A percentile compares a stretch with the other conserved stretches of the same genome.
These are phyloP conservation scores for Beauveria brongniartii DNA, from an alignment of 2,329 filamentous ascomycete genomes.

Conservation along the genomic window DNA sequence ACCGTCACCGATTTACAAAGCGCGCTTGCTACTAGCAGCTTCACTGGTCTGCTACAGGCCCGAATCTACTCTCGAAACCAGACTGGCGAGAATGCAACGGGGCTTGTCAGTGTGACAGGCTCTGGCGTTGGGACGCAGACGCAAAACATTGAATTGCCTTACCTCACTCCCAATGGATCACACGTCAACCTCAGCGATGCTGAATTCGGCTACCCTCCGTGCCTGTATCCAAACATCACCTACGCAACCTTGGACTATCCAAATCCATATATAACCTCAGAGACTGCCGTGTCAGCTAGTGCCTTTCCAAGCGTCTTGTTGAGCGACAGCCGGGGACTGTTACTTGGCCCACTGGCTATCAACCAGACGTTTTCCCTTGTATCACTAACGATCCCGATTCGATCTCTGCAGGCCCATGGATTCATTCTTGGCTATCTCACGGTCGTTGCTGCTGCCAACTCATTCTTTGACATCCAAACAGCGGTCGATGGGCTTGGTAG, in stretches of 20 bases:
- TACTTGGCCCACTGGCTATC: constrained; percentile 67
- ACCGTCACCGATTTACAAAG: constrained; percentile 60
- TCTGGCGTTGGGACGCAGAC: constrained; percentile 21
- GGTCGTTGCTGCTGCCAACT: constrained; percentile 59
- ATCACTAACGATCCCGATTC: constrained; percentile 73
- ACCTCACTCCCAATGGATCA: constrained; percentile 47
- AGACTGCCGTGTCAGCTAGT: constrained; percentile 35
- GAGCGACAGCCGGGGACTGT: constrained; percentile 47
- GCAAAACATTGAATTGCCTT: constrained; percentile 53
- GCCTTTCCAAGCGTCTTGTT: constrained; percentile 44
- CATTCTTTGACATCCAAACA: constrained; percentile 53
- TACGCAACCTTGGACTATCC: constrained; percentile 41
- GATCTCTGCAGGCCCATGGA: constrained; percentile 51
- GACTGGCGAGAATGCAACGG: constrained; percentile 41
- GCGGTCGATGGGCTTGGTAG: constrained; percentile 62
- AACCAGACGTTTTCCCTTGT: constrained; percentile 68
- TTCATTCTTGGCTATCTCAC: constrained; percentile 80
- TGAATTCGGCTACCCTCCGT: constrained; percentile 59
- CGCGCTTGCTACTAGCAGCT: constrained; percentile 55
- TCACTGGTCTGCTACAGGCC: constrained; percentile 57
- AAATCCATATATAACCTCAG: constrained; percentile 33
- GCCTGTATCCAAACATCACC: constrained; percentile 72
- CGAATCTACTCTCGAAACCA: constrained; percentile 63
- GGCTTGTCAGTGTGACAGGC: constrained; percentile 59
- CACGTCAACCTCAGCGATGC: constrained; percentile 53